phyloP scores from a whole-genome alignment of 202 grass and related monocot genomes.

The Musa balbisiana region DNA sequence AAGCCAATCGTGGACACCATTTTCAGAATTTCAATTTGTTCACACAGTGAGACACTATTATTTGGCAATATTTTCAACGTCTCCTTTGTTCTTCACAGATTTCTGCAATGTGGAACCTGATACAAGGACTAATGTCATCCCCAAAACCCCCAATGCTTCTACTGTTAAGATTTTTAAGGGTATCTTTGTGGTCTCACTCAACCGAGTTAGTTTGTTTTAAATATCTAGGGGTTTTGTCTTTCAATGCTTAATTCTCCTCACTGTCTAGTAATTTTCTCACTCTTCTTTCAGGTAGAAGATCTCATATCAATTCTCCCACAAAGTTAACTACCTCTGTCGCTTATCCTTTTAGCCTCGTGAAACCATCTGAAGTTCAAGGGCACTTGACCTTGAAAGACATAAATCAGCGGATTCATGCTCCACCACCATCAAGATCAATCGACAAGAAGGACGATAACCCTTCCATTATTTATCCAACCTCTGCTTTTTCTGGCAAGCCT shows the following conservation, averaged over 20 bases:
- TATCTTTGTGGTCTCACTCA: constrained; percentile 28
- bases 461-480: constrained; percentile 32
- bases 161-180: constrained; percentile 85
- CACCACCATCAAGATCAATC: constrained; percentile 31
- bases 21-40: not conserved
- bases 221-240: not conserved
- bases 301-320: constrained; percentile 39
- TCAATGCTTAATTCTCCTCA: too few relatives aligned
- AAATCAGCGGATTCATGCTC: constrained; percentile 61
- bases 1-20: constrained; percentile 2
- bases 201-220: not conserved
- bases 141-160: constrained; percentile 49
- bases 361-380: constrained; percentile 68
- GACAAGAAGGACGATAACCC: constrained; percentile 35
- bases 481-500: constrained; percentile 43
- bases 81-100: constrained; percentile 40
- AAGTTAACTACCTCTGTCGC: constrained; percentile 59
- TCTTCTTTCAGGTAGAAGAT: constrained; percentile 41
- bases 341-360: constrained; percentile 85
- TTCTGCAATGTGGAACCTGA: constrained; percentile 40
- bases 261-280: too few relatives aligned
- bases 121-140: constrained; percentile 38
- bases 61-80: not conserved
- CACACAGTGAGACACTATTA: not conserved
- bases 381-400: constrained; percentile 80